phyloP scores from a whole-genome alignment of 805 yeast species.

The Schwanniomyces sp. region DNA sequence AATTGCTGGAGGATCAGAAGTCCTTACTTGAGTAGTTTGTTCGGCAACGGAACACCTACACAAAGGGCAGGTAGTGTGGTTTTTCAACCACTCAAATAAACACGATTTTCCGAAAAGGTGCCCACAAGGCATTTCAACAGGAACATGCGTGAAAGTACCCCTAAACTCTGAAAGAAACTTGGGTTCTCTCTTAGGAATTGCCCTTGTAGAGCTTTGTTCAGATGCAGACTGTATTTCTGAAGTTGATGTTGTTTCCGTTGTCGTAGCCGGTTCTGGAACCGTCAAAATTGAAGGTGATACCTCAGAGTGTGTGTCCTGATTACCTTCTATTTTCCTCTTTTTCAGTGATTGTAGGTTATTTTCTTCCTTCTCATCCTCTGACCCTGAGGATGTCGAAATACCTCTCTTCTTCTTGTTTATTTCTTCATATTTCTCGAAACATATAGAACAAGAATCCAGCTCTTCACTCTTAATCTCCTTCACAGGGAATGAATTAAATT shows the following conservation, averaged over 20 bases:
- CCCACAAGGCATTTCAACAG: slow-evolving; percentile 78
- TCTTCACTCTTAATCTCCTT: slow-evolving; percentile 10
- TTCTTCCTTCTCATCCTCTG: slow-evolving; percentile 6
- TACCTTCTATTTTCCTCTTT: slow-evolving; percentile 6
- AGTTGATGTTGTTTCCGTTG: slow-evolving; percentile 1
- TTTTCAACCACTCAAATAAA: slow-evolving; percentile 76
- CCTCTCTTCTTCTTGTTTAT: slow-evolving; percentile 5
- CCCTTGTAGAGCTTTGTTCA: neutral
- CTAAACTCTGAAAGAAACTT: slow-evolving; percentile 18
- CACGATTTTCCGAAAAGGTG: slow-evolving; percentile 89
- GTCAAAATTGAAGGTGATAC: neutral
- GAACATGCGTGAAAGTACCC: slow-evolving; percentile 48
- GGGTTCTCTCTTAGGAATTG: slow-evolving; percentile 1
- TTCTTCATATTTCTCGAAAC: slow-evolving; percentile 51
- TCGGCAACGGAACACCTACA: slow-evolving; percentile 60
- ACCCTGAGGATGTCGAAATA: neutral
- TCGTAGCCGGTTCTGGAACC: neutral
- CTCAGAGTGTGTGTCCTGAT: neutral
- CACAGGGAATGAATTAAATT: slow-evolving; percentile 51
- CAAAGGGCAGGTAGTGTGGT: slow-evolving; percentile 78
- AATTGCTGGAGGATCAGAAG: neutral
- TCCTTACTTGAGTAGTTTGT: slow-evolving; percentile 10
- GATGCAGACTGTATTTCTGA: neutral
- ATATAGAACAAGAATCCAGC: slow-evolving; percentile 53
- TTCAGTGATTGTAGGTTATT: slow-evolving; percentile 4